Percentiles rank a stretch among this genome's conserved stretches.
Evolutionary conservation across 2,329 filamentous ascomycete genomes (phyloP).

Genomic region (Hypoxylon sp.): DNA sequence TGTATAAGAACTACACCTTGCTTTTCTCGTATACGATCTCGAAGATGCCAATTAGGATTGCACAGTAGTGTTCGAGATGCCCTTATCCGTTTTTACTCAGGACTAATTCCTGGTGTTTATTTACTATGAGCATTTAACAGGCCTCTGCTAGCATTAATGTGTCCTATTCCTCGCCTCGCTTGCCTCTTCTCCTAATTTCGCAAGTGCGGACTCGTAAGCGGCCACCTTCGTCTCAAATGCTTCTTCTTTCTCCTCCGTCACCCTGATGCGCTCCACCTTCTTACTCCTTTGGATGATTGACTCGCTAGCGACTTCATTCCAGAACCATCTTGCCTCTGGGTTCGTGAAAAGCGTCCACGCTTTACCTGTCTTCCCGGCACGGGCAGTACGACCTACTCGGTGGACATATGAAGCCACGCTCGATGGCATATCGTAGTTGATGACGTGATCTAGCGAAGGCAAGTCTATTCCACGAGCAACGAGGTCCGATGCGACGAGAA

Average conservation of each 20-base stretch:
- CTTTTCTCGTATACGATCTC: no score
- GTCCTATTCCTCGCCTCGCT: constrained; percentile 18
- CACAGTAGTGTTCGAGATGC: no score
- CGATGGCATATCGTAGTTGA: constrained; percentile 93
- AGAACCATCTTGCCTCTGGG: constrained; percentile 91
- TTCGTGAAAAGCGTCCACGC: constrained; percentile 91
- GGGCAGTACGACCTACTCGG: constrained; percentile 89
- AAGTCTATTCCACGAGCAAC: constrained; percentile 92
- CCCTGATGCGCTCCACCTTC: constrained; percentile 64
- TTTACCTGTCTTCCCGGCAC: constrained; percentile 80
- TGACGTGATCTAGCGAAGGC: constrained; percentile 81
- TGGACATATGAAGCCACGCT: constrained; percentile 90
- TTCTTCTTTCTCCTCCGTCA: constrained; percentile 58
- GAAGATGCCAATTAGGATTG: no score
- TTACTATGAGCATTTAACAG: neutral
- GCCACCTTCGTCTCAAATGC: constrained; percentile 66
- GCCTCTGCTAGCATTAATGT: constrained; percentile 1
- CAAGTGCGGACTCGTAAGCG: constrained; percentile 71
- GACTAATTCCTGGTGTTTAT: neutral
- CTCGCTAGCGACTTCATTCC: constrained; percentile 79
- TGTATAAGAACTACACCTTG: no score
- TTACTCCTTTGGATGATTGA: constrained; percentile 58
- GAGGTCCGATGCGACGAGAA: constrained; percentile 93
- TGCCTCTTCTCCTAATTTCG: constrained; percentile 74
- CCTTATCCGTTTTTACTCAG: neutral